phyloP scores from a whole-genome alignment of 169 alveolate species.

The Neospora caninum region DNA sequence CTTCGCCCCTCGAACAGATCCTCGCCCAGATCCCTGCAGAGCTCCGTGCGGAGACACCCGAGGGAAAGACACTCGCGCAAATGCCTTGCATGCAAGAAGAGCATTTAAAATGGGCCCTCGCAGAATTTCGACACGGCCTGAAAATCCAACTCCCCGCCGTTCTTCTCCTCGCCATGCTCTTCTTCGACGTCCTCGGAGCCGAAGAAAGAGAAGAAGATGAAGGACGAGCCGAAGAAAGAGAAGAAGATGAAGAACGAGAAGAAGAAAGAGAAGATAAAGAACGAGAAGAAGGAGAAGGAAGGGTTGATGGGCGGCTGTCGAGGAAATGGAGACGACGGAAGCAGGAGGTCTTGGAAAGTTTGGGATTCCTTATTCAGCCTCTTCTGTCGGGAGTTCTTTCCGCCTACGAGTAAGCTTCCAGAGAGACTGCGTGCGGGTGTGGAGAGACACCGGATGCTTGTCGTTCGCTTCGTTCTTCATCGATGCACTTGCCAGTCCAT shows the following conservation, averaged over 20 bases:
- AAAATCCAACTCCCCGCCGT: neutral
- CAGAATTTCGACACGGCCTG: neutral
- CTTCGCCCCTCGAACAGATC: neutral
- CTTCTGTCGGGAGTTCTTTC: neutral
- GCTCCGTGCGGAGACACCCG: neutral
- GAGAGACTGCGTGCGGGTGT: neutral
- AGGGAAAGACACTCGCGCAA: neutral
- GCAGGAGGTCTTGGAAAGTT: neutral
- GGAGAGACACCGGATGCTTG: neutral
- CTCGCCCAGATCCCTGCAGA: neutral
- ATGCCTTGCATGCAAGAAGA: neutral
- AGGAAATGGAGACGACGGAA: neutral
- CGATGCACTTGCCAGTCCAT: no score
- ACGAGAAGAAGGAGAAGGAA: neutral
- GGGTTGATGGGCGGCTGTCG: no score
- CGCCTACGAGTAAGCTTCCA: neutral
- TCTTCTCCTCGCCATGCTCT: neutral
- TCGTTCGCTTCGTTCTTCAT: no score
- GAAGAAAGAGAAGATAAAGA: neutral
- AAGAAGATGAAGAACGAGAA: no score
- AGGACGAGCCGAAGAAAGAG: neutral
- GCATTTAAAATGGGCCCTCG: neutral
- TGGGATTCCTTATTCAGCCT: neutral
- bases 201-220: neutral
- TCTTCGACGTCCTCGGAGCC: neutral